Base-by-base conservation (phyloP, 2,329 filamentous ascomycete species). In the Mycosphaerella arachidis region DNA sequence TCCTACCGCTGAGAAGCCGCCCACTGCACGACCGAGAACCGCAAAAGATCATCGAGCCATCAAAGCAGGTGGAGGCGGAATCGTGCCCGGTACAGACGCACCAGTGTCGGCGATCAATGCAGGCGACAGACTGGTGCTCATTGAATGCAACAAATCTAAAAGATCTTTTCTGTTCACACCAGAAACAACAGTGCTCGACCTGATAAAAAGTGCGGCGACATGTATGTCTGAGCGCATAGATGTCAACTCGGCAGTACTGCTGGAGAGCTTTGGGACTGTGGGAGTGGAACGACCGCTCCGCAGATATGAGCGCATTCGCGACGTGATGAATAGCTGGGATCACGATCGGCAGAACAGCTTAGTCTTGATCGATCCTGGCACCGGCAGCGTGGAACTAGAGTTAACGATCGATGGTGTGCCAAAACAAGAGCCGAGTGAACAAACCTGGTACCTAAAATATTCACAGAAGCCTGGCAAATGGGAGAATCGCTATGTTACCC, bases 261-360 rank as follows among this genome's bases (percentile, higher is more conserved):
- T 92, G 18, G 93, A 97, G 73, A 85, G 83, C 20, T 97, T 92
- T 72, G 78, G 81, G 20, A 82, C 86, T 48, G 82, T 94, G 0
- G 91, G 91, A 31, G 80, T 97, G 1, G 90, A 95, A 73, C 86
- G 93, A 43, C 88, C 90, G 0, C 77, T 97, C 29, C 88, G 93
- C 45, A 87, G 86, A 43, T 97, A 96, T 72, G 93, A 97, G 76
- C 86, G 85, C 63, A 83, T 97, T 33, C 85, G 91, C 61, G 91
- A 96, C 69, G 84, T 96, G 24, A 84, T 97, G 82, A 95, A 96
- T 73, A 95, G 92, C 0, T 97, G 93, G 93, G 90, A 96, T 62
- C 81, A 82, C 48, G 92, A 96, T 72, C 80, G 82, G 2, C 87
- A 92, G 67, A 94, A 96, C 69, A 81, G 83, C 7, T 79, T 97